Evolutionary conservation across 2,329 filamentous ascomycete species (phyloP).

Genomic region (Nothophoma quercina): DNA sequence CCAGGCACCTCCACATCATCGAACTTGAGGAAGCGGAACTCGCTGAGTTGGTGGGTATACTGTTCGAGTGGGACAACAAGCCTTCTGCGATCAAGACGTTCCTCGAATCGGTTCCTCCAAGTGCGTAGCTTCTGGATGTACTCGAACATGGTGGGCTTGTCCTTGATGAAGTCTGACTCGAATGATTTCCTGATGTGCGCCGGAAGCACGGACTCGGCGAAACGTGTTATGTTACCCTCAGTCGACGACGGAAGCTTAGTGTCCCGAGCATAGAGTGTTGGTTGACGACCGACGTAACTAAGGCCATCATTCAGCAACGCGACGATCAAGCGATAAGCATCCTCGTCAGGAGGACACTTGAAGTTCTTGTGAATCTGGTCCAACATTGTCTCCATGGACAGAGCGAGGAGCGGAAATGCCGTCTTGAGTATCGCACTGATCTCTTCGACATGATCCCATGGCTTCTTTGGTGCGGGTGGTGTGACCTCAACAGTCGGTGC

Average conservation of each 20-base stretch:
- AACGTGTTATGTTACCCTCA: constrained; percentile 94
- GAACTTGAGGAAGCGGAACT: constrained; percentile 97
- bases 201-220: constrained; percentile 94
- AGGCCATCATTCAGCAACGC: constrained; percentile 94
- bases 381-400: constrained; percentile 99
- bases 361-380: constrained; percentile 99
- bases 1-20: constrained; percentile 98
- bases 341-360: constrained; percentile 97
- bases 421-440: constrained; percentile 96
- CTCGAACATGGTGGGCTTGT: constrained; percentile 96
- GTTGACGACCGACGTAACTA: constrained; percentile 88
- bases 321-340: constrained; percentile 97
- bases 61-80: constrained; percentile 78
- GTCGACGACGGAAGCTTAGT: constrained; percentile 89
- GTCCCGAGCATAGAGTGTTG: constrained; percentile 84
- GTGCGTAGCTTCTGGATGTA: constrained; percentile 96
- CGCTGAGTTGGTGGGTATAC: constrained; percentile 89
- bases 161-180: constrained; percentile 93
- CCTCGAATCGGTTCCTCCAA: constrained; percentile 98
- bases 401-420: constrained; percentile 90
- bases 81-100: constrained; percentile 88
- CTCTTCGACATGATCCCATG: constrained; percentile 96
- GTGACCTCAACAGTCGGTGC: constrained; percentile 32
- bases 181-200: constrained; percentile 95
- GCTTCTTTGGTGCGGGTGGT: constrained; percentile 66